Evolutionary conservation across 1,284 basidiomycete species (phyloP).

Genomic region (Exobasidium cylindrosporum): DNA sequence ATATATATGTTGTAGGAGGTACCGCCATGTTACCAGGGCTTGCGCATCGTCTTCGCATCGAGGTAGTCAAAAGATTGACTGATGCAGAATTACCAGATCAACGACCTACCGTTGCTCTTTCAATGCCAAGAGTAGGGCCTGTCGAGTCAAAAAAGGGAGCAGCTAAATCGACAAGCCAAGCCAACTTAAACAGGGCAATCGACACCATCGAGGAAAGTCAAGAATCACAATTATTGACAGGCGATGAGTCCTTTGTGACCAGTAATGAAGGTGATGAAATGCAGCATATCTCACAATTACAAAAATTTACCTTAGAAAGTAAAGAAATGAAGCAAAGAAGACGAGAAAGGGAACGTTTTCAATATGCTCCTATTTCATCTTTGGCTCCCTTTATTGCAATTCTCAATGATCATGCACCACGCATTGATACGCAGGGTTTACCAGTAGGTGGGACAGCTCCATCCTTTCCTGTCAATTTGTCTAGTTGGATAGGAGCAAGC

Average conservation of each 20-base stretch:
- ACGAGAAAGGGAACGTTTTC: neutral
- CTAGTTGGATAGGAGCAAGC: constrained; percentile 8
- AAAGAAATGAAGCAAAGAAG: neutral
- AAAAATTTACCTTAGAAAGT: neutral
- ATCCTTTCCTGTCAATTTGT: constrained; percentile 3
- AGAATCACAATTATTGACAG: neutral
- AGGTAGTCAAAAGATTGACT: constrained; percentile 66
- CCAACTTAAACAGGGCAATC: neutral
- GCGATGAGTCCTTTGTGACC: neutral
- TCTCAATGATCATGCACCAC: constrained; percentile 18
- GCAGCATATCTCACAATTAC: no score
- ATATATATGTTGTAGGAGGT: constrained; percentile 81
- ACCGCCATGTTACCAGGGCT: constrained; percentile 88
- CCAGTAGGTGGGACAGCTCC: constrained; percentile 5
- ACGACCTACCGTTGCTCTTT: neutral
- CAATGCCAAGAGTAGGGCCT: neutral
- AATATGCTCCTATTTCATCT: neutral
- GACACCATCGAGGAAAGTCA: neutral
- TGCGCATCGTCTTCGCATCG: constrained; percentile 74
- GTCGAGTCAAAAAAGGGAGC: neutral
- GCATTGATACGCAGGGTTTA: neutral
- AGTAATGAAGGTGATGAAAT: neutral
- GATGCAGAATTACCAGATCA: neutral
- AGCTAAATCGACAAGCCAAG: neutral
- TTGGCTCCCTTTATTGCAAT: constrained; percentile 4